Conservation (phyloP, 2,329 filamentous ascomycete genomes). For the Akanthomyces lecanii region DNA sequence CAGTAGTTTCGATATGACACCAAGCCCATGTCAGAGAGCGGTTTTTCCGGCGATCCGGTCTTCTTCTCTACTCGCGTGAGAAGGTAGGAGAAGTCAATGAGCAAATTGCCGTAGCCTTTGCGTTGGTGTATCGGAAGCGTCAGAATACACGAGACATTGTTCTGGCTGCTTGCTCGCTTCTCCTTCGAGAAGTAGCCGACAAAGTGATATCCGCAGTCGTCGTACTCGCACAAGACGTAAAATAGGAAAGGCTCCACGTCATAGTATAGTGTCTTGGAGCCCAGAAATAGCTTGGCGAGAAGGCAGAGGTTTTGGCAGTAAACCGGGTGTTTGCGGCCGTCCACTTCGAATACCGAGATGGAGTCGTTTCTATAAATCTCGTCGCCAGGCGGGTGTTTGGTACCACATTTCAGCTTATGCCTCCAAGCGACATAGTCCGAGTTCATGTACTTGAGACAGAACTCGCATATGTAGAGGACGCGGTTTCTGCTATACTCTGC, state of each 20-base stretch:
- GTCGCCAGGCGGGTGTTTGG: slow-evolving; percentile 94
- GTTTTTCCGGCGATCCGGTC: slow-evolving; percentile 94
- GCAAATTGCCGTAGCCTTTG: slow-evolving; percentile 91
- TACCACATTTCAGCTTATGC: slow-evolving; percentile 93
- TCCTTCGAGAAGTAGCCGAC: slow-evolving; percentile 99
- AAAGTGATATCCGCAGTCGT: slow-evolving; percentile 88
- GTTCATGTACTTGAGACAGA: slow-evolving; percentile 99
- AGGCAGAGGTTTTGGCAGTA: slow-evolving; percentile 98
- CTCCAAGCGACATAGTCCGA: slow-evolving; percentile 98
- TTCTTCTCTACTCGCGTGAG: slow-evolving; percentile 90
- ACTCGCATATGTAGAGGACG: slow-evolving; percentile 98
- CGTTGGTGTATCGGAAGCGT: slow-evolving; percentile 95
- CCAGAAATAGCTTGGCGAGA: slow-evolving; percentile 93
- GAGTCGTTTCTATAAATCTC: slow-evolving; percentile 93
- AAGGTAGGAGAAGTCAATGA: slow-evolving; percentile 98
- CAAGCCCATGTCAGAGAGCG: slow-evolving; percentile 93
- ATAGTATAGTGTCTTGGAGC: slow-evolving; percentile 97
- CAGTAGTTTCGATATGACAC: slow-evolving; percentile 98
- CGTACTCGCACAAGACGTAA: slow-evolving; percentile 93
- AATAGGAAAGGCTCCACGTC: slow-evolving; percentile 96
- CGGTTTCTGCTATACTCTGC: slow-evolving; percentile 97
- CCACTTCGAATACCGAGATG: slow-evolving; percentile 94
- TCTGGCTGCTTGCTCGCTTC: slow-evolving; percentile 88
- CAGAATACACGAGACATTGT: slow-evolving; percentile 96
- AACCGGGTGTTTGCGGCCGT: slow-evolving; percentile 94